These are phyloP conservation scores for Hysterium pulicare DNA, from an alignment of 2,329 filamentous ascomycete genomes.

Conservation along the genomic window DNA sequence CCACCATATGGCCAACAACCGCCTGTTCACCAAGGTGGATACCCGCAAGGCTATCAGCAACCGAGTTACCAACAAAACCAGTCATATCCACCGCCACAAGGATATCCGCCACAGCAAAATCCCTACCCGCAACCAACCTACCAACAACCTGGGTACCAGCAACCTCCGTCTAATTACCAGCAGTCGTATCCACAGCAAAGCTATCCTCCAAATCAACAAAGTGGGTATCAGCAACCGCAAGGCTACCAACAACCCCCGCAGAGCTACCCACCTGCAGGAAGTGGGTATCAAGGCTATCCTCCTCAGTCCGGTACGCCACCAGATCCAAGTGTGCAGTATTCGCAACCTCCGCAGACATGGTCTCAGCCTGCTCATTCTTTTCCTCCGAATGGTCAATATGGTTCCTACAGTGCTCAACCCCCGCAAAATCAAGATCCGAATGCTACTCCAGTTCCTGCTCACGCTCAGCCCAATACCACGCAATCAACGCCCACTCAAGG, in stretches of 20 bases:
- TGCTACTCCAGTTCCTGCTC: slow-evolving; percentile 26
- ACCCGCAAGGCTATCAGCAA: slow-evolving; percentile 20
- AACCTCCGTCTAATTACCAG: slow-evolving; percentile 16
- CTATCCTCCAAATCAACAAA: slow-evolving; percentile 19
- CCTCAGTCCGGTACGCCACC: slow-evolving; percentile 11
- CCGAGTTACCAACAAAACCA: slow-evolving; percentile 14
- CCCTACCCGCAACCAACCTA: slow-evolving; percentile 21
- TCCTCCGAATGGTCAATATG: slow-evolving; percentile 15
- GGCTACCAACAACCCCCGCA: slow-evolving; percentile 19
- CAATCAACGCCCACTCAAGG: slow-evolving; percentile 10
- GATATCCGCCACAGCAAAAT: slow-evolving; percentile 16
- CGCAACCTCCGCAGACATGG: slow-evolving; percentile 19
- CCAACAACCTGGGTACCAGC: slow-evolving; percentile 14
- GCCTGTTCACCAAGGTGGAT: slow-evolving; percentile 20
- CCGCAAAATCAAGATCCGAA: slow-evolving; percentile 17
- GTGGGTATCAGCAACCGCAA: slow-evolving; percentile 19
- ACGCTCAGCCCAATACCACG: slow-evolving; percentile 16
- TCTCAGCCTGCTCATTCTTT: slow-evolving; percentile 14
- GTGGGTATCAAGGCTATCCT: slow-evolving; percentile 19
- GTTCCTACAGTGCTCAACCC: slow-evolving; percentile 11
- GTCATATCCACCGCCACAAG: slow-evolving; percentile 19
- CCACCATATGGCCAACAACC: slow-evolving; percentile 26
- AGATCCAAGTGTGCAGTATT: slow-evolving; percentile 22
- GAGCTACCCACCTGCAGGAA: slow-evolving; percentile 18
- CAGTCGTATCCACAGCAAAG: slow-evolving; percentile 19